Percentiles rank a stretch among this genome's conserved stretches.
These are phyloP conservation scores for Peronospora destructor DNA, from an alignment of 352 stramenopile genomes.

Conservation along the genomic window DNA sequence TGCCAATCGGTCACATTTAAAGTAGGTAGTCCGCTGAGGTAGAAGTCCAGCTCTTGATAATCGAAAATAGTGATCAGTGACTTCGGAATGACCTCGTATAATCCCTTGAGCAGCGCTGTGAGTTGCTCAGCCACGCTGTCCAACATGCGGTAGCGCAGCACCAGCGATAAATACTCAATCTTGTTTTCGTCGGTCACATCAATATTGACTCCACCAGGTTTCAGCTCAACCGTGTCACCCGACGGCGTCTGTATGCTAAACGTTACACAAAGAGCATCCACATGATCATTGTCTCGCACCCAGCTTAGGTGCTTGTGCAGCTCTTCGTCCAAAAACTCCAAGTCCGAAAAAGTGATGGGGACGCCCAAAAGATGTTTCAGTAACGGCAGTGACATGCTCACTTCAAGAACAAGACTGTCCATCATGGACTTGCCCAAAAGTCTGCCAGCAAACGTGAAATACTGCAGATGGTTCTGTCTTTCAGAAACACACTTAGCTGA, in stretches of 20 bases:
- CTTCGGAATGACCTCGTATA: conserved; percentile 90
- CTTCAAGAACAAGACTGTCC: conserved; percentile 95
- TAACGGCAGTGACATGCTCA: conserved; percentile 90
- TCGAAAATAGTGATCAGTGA: conserved; percentile 86
- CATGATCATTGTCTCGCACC: conserved; percentile 65
- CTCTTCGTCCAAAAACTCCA: conserved; percentile 80
- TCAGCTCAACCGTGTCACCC: conserved; percentile 83
- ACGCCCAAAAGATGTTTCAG: conserved; percentile 80
- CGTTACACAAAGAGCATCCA: conserved; percentile 65
- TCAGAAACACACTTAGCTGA: conserved; percentile 35
- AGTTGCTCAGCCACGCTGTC: conserved; percentile 88
- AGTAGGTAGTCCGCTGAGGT: conserved; percentile 81
- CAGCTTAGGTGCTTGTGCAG: conserved; percentile 65
- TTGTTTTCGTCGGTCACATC: conserved; percentile 93
- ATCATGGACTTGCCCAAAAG: conserved; percentile 97
- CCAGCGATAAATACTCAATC: conserved; percentile 90
- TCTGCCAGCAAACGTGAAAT: conserved; percentile 92
- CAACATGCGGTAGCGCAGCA: conserved; percentile 91
- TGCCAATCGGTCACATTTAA: conserved; percentile 88
- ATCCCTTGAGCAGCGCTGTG: conserved; percentile 83
- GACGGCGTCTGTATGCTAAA: conserved; percentile 64
- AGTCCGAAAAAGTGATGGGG: conserved; percentile 80
- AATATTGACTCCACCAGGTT: conserved; percentile 83
- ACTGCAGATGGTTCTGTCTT: conserved; percentile 74
- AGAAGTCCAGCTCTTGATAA: conserved; percentile 94